These are phyloP conservation scores for Lasiodiplodia sp. DNA, from an alignment of 2,329 filamentous ascomycete species.

Conservation along the genomic window DNA sequence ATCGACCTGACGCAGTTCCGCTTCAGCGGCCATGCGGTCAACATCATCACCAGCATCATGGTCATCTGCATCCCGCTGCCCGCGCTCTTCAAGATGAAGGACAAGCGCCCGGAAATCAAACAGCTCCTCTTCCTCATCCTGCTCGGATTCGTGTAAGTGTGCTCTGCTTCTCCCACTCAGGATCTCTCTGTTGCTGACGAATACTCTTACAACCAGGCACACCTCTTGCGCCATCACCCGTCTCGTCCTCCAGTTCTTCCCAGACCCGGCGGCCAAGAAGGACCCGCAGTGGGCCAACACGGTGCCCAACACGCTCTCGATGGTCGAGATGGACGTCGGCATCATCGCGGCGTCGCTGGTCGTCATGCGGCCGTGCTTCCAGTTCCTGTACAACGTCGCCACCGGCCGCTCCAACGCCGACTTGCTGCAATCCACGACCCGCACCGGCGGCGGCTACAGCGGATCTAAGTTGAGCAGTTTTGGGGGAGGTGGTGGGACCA, in stretches of 20 bases:
- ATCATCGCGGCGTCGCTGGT: slow-evolving; percentile 19
- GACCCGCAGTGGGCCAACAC: slow-evolving; percentile 21
- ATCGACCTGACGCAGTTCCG: slow-evolving; percentile 17
- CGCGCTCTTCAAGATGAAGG: slow-evolving; percentile 16
- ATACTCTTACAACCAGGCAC: neutral
- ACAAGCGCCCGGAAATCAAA: slow-evolving; percentile 20
- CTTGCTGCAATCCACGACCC: neutral
- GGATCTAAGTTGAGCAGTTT: slow-evolving; percentile 6
- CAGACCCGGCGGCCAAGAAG: neutral
- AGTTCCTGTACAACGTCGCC: slow-evolving; percentile 14
- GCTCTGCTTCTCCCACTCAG: too few relatives aligned
- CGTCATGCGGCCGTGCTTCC: slow-evolving; percentile 22
- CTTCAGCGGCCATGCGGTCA: slow-evolving; percentile 19
- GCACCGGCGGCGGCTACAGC: slow-evolving; percentile 14
- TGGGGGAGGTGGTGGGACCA: neutral
- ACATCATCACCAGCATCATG: slow-evolving; percentile 22
- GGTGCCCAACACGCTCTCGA: slow-evolving; percentile 3
- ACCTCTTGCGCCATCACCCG: slow-evolving; percentile 18
- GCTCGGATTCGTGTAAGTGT: slow-evolving; percentile 15
- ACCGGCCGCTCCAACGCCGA: slow-evolving; percentile 18
- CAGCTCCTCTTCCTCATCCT: slow-evolving; percentile 21
- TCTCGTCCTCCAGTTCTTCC: slow-evolving; percentile 19
- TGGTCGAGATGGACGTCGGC: slow-evolving; percentile 19
- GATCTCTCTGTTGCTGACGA: too few relatives aligned
- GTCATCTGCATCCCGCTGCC: slow-evolving; percentile 20